Evolutionary conservation across 2,329 filamentous ascomycete species (phyloP), one percentile per base, ranked within the genome.

Genomic region (Allantophomopsis cytisporea): DNA sequence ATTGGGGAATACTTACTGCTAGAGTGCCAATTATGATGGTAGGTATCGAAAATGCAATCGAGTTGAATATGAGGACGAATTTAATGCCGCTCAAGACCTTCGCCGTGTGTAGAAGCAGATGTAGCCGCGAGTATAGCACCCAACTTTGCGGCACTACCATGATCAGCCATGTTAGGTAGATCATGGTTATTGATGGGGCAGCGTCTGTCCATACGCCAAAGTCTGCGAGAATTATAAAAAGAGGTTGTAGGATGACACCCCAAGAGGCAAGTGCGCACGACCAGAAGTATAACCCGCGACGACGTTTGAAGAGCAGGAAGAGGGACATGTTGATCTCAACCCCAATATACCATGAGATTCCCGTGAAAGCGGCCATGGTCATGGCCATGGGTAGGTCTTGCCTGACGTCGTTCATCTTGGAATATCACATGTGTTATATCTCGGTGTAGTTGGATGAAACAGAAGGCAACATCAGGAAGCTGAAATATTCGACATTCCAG

Each of bases 231-330:
- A 69, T 41, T 45, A 67, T 67, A 4, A 63, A 65, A 10, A 66
- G 45, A 3, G 61, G 58, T 47, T 68, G 64, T 3, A 63, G 59
- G 4, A 65, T 50, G 30, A 68, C 56, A 17, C 66, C 66, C 11
- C 58, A 54, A 10, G 62, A 61, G 2, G 65, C 60, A 10, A 63
- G 43, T n/a, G 69, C 45, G 35, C 67, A 51, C 43, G 60, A 64
- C 61, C 63, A 69, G 50, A 70, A 70, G 52, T 70, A 70, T 8
- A 68, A 55, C 3, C 65, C 64, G 20, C 50, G 54, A 37, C 62
- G 65, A 39, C 56, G 53, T 34, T 57, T 59, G 45, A 70, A 70
- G 5, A 64, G 68, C 43, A 63, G 59, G 38, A 66, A 66, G 41
- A 68, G 56, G 35, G 68, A 60, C 33, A 67, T 54, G 41, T 64